Base-by-base conservation (phyloP, 768 basidiomycete species). In the Megacollybia marginata region DNA sequence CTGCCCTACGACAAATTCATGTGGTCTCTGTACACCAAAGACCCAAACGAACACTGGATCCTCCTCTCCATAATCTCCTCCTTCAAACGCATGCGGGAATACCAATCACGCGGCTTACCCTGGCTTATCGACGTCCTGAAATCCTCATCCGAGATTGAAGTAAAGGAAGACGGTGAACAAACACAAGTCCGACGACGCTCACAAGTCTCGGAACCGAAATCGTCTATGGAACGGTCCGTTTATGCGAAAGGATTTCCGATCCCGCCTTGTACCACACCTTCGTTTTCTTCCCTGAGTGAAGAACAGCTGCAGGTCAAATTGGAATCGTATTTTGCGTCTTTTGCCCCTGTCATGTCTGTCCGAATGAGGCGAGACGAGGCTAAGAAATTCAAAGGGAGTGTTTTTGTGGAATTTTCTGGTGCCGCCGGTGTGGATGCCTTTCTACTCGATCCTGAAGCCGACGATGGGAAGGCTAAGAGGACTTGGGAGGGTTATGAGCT, bases 21-120 rank as follows among this genome's bases (percentile, higher is more conserved):
- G 88, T 97, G 92, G 92, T 82, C 87, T 3, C 69, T 94, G 43
- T 83, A 95, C 64, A 80, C 82, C 20, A 83, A 85, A 54, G 84
- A 83, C 54, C 71, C 78, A 1, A 28, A 2, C 2, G 84, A 89
- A 40, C 91, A 96, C 59, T 98, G 92, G 92, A 80, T 97, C 6
- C 83, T 92, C 2, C 76, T 98, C 61, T 70, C 83, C 48, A 90
- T 85, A 2, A 80, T 98, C 50, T 76, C 87, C 5, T 93, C 91
- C 6, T 98, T 97, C 82, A 94, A 94, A 66, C 88, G 93, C 53
- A 97, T 97, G 94, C 74, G 79, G 36, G 86, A 89, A 78, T 28
- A 28, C 23, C 23, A 28, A 28, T 28, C 60, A 65, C 69, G 42
- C 45, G 73, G 4, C 4, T 28, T 28, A 28, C 23, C 23, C 23